Base-by-base conservation (phyloP, 495 filamentous ascomycete genomes). In the Sordaria brevicollis region DNA sequence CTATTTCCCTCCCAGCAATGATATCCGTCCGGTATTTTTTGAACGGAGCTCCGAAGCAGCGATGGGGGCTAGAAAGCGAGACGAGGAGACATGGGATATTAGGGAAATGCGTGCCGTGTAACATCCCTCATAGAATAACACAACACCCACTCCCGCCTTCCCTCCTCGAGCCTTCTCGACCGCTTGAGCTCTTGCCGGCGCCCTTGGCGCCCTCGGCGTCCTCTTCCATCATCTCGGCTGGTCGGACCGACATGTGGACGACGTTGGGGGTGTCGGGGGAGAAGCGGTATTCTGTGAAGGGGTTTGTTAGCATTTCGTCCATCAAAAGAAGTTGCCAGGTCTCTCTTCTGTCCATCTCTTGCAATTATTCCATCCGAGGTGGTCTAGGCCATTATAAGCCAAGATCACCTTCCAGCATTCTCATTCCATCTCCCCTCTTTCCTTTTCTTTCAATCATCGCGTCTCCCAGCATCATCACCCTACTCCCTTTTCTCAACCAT, bases 231-330 rank as follows among this genome's bases (percentile, higher is more conserved):
- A 95, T 83, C 71, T 97, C 93, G 79, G 93, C 90, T 2, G 93
- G 93, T 74, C 91, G 91, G 68, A 97, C 86, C 25, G 92, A 95
- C 93, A 97, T 96, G 81, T 97, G 93, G 15, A 97, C 89, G 67
- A 96, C 92, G 74, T 96, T 96, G 31, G 91, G 83, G 65, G 81
- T 74, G 35, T 90, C 91, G 33, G 83, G 79, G 70, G 85, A 90
- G 75, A 97, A 94, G 65, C 87, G 88, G 74, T 91, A 94, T 66
- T 96, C 93, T 97, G 74, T 66, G 70, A n/a, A n/a, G 71, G 41
- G 76, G 3, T 11, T 6, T 21, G 71, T 68, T 66, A 67, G 57
- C 1, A 9, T 36, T 10, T 36, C 35, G 11, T 36, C 7, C 35
- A 7, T 36, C n/a, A 68, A 6, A 31, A 67, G 6, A 5, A 9